A percentile compares a stretch with the other conserved stretches of the same genome.
These are phyloP conservation scores for Cadophora gregata DNA, from an alignment of 2,329 filamentous ascomycete genomes.

Conservation along the genomic window DNA sequence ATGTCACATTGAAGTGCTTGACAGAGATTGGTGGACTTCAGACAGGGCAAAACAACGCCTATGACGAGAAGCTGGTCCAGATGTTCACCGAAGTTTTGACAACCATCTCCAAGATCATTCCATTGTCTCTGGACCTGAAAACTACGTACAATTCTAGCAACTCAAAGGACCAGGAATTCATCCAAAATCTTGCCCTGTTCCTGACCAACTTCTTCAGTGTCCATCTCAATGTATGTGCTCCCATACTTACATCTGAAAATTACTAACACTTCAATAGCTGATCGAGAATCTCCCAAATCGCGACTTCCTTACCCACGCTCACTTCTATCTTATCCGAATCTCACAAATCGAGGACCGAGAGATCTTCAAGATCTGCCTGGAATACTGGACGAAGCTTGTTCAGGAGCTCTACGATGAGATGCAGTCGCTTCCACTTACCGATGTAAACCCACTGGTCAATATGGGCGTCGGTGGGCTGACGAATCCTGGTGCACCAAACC, in stretches of 20 bases:
- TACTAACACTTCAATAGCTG: constrained; percentile 58
- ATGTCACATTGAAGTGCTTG: constrained; percentile 93
- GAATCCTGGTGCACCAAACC: constrained; percentile 84
- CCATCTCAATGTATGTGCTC: constrained; percentile 74
- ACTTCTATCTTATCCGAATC: constrained; percentile 98
- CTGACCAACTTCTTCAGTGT: constrained; percentile 96
- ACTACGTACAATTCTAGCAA: constrained; percentile 91
- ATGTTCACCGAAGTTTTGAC: constrained; percentile 99
- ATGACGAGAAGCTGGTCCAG: constrained; percentile 93
- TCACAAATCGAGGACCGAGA: constrained; percentile 98
- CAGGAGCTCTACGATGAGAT: constrained; percentile 99
- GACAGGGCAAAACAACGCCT: constrained; percentile 75
- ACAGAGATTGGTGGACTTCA: constrained; percentile 96
- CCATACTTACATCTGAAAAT: not conserved
- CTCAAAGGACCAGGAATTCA: constrained; percentile 93
- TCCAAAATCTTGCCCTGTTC: constrained; percentile 95
- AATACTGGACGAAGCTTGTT: constrained; percentile 99
- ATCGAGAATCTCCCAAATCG: constrained; percentile 95
- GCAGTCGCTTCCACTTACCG: constrained; percentile 92
- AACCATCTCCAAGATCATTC: constrained; percentile 91
- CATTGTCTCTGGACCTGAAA: constrained; percentile 87
- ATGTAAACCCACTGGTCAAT: constrained; percentile 86
- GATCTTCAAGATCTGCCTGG: constrained; percentile 98
- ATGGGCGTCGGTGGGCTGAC: constrained; percentile 74
- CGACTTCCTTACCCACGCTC: constrained; percentile 92